A percentile compares a stretch with the other conserved stretches of the same genome.
phyloP scores from a whole-genome alignment of 495 filamentous ascomycete genomes.

The Penicillium macrosclerotiorum region DNA sequence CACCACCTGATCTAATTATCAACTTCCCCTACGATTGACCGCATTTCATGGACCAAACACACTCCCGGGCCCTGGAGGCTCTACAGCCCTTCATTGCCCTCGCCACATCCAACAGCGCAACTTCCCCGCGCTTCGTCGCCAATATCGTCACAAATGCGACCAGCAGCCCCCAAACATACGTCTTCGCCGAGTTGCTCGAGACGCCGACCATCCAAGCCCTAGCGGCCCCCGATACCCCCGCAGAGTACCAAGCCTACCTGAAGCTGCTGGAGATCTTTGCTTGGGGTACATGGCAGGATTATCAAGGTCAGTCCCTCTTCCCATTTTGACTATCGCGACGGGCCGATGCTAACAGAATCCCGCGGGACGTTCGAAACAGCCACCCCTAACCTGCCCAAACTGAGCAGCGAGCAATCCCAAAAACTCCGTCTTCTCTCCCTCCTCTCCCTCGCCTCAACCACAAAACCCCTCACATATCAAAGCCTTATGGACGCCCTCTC shows the following conservation, averaged over 20 bases:
- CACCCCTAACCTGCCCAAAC: slow-evolving; percentile 58
- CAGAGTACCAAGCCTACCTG: slow-evolving; percentile 56
- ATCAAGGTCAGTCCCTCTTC: slow-evolving; percentile 53
- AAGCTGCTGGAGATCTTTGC: slow-evolving; percentile 86
- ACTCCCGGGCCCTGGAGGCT: slow-evolving; percentile 76
- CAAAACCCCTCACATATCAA: slow-evolving; percentile 68
- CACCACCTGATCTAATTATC: slow-evolving; percentile 19
- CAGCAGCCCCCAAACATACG: slow-evolving; percentile 80
- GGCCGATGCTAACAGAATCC: too few species aligned
- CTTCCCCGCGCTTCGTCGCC: slow-evolving; percentile 76
- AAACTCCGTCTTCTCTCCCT: slow-evolving; percentile 93
- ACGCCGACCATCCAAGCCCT: slow-evolving; percentile 79
- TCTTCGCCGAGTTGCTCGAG: slow-evolving; percentile 91
- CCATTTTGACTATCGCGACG: too few species aligned
- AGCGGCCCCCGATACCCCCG: slow-evolving; percentile 40
- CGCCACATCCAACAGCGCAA: slow-evolving; percentile 69
- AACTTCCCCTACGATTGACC: slow-evolving; percentile 2
- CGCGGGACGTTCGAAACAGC: slow-evolving; percentile 5
- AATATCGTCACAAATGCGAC: slow-evolving; percentile 88
- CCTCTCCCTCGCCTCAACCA: slow-evolving; percentile 65
- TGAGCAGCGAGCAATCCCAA: slow-evolving; percentile 68
- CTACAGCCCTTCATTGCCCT: slow-evolving; percentile 87
- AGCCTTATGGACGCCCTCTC: slow-evolving; percentile 64
- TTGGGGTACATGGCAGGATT: slow-evolving; percentile 83
- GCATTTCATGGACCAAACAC: slow-evolving; percentile 70